phyloP scores from a whole-genome alignment of 441 rosid genomes.

The Croton laevigatus region DNA sequence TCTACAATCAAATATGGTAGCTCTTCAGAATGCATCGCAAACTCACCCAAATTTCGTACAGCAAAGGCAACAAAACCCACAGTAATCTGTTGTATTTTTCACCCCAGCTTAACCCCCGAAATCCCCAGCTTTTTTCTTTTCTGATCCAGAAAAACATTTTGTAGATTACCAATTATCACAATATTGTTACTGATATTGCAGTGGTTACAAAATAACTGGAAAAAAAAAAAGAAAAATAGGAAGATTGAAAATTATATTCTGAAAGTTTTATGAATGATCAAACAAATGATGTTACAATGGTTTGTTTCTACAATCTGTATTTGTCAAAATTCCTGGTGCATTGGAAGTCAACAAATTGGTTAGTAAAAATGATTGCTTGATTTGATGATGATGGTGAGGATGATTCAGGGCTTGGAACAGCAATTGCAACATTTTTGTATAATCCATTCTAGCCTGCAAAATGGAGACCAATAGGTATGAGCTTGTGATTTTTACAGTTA shows the following conservation, averaged over 20 bases:
- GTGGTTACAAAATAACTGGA: too few species aligned
- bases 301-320: neutral
- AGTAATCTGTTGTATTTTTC: constrained; percentile 27
- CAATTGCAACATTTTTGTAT: constrained; percentile 48
- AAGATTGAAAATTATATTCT: neutral
- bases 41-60: constrained; percentile 60
- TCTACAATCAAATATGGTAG: constrained; percentile 68
- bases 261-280: neutral
- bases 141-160: too few species aligned
- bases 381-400: neutral
- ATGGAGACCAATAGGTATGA: neutral
- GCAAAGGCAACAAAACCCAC: constrained; percentile 88
- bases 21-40: constrained; percentile 60
- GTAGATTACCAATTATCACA: too few species aligned
- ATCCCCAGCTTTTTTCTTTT: neutral
- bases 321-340: neutral
- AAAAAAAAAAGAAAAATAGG: too few species aligned
- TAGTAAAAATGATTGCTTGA: constrained; percentile 7
- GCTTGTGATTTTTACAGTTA: constrained; percentile 23
- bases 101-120: neutral
- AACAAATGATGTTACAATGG: neutral
- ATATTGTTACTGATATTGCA: neutral
- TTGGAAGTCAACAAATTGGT: neutral
- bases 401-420: constrained; percentile 17
- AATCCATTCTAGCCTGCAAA: constrained; percentile 56